Evolutionary conservation across 768 basidiomycete species (phyloP), one percentile per base, ranked within the genome.

Genomic region (Cantharellus anzutake): DNA sequence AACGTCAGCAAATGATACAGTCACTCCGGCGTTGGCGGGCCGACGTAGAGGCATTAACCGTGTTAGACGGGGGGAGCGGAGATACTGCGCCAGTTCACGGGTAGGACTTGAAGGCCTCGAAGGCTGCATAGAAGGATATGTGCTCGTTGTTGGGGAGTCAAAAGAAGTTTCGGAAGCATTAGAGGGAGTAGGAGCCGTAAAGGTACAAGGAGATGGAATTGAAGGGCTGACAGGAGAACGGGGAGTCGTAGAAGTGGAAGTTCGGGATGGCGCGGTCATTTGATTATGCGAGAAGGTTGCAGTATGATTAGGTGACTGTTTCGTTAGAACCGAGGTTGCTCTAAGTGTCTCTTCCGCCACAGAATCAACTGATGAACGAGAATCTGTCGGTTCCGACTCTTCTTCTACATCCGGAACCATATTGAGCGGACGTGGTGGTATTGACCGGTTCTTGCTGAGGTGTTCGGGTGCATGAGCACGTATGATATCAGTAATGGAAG

Each of bases 1-100:
- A 62, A 97, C 77, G 67, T 98, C 94, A 2, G 94, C 91, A n/a
- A 94, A 75, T 64, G 94, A 94, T 60, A 97, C 84, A 83, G 66
- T 80, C 73, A 66, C 82, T 81, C 60, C 77, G 75, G 85, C 82
- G 67, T 92, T 86, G 4, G 86, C 87, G 2, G 81, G 80, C 42
- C 86, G 79, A 14, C 82, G 85, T 51, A 94, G 81, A 61, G 75
- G 82, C 44, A 96, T 70, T 51, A 92, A 70, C 0, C 85, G 87
- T 0, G 91, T 98, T 61, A 96, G 73, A 56, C 86, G 79, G 14
- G 84, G 78, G 41, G 93, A 97, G 51, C 83, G 88, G 60, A 96
- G 74, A 67, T 93, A 94, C 67, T 83, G 79, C 3, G 89, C 90
- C 34, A 93, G 82, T 7, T 80, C 77, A 65, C 88, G 86, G 3